Percentiles rank a stretch among this genome's conserved stretches.
These are phyloP conservation scores for Erythrobasidium hasegawianum DNA, from an alignment of 1,284 basidiomycete species.

Conservation along the genomic window DNA sequence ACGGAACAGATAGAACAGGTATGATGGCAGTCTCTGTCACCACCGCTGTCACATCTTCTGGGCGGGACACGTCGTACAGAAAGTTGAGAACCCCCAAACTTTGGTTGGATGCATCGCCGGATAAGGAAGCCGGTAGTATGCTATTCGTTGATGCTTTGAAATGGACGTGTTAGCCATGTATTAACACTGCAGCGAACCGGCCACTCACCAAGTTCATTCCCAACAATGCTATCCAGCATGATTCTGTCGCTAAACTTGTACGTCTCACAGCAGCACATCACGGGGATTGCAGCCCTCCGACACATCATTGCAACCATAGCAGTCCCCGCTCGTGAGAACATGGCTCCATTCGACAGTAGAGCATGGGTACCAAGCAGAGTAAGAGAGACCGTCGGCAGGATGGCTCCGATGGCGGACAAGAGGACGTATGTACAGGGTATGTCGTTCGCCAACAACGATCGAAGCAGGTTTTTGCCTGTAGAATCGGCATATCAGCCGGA, in stretches of 20 bases:
- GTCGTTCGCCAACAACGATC: slow-evolving; percentile 64
- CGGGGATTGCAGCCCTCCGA: slow-evolving; percentile 80
- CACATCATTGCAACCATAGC: slow-evolving; percentile 96
- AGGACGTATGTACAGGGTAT: slow-evolving; percentile 90
- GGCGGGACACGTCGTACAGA: slow-evolving; percentile 86
- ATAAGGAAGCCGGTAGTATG: slow-evolving; percentile 18
- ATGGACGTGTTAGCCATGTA: slow-evolving; percentile 1
- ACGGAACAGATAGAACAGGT: slow-evolving; percentile 43
- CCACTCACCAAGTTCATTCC: slow-evolving; percentile 83
- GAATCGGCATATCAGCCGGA: not conserved
- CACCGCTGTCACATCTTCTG: slow-evolving; percentile 84
- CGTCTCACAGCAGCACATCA: slow-evolving; percentile 95
- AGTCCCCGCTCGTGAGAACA: slow-evolving; percentile 90
- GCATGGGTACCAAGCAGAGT: slow-evolving; percentile 91
- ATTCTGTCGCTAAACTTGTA: slow-evolving; percentile 97
- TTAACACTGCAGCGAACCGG: not conserved
- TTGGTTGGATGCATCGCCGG: slow-evolving; percentile 38
- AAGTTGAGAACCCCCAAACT: slow-evolving; percentile 74
- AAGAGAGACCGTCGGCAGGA: slow-evolving; percentile 72
- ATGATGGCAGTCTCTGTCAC: slow-evolving; percentile 68
- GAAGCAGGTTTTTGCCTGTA: slow-evolving; percentile 72
- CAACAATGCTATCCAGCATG: slow-evolving; percentile 88
- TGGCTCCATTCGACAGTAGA: slow-evolving; percentile 87
- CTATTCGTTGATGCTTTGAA: slow-evolving; percentile 40
- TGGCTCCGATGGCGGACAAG: slow-evolving; percentile 77